A percentile compares a stretch with the other conserved stretches of the same genome.
Evolutionary conservation across 2,329 filamentous ascomycete species (phyloP).

Genomic region (Ophiostoma australiae): DNA sequence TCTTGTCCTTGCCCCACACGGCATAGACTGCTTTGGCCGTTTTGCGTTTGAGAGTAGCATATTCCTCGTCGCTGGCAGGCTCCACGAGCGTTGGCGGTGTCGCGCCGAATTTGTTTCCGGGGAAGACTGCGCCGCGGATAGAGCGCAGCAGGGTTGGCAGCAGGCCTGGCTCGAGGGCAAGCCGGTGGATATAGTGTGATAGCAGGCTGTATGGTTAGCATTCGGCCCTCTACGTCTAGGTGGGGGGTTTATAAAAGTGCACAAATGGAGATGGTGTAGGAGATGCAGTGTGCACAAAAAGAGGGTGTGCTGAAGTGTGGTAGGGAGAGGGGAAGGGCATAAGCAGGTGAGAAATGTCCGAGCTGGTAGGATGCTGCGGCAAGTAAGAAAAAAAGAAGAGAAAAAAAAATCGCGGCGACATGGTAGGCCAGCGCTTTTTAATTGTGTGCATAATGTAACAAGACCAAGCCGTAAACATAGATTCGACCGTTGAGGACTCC

Average conservation of each 20-base stretch:
- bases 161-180: conserved; percentile 58
- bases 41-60: conserved; percentile 51
- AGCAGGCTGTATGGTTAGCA: conserved; percentile 45
- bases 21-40: conserved; percentile 27
- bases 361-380: neutral
- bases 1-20: conserved; percentile 16
- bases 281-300: neutral
- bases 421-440: neutral
- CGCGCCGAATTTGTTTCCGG: conserved; percentile 67
- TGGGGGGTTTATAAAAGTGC: neutral
- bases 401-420: neutral
- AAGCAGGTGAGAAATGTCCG: neutral
- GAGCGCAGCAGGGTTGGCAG: conserved; percentile 64
- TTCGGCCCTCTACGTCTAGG: neutral
- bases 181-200: conserved; percentile 51
- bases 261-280: neutral
- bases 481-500: neutral
- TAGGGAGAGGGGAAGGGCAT: neutral
- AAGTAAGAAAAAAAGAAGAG: neutral
- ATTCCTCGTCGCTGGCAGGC: conserved; percentile 55
- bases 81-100: conserved; percentile 53
- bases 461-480: neutral
- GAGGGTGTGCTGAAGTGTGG: neutral
- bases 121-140: conserved; percentile 75
- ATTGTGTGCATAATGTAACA: neutral